A percentile compares a stretch with the other conserved stretches of the same genome.
phyloP scores from a whole-genome alignment of 1,139 yeast genomes.

The Yamadazyma atlantica region DNA sequence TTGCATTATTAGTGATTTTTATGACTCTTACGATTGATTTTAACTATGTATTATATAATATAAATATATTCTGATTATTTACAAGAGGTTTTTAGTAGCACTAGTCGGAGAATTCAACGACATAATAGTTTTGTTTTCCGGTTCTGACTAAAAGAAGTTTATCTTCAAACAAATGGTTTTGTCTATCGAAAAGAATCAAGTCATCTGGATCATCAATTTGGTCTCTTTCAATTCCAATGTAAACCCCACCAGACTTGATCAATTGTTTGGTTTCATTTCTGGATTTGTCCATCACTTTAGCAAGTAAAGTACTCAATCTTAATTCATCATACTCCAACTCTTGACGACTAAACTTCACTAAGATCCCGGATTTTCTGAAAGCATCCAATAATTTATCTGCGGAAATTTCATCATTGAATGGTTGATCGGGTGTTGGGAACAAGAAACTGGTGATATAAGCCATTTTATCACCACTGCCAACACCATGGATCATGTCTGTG shows the following conservation, averaged over 20 bases:
- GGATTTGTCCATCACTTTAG: constrained; percentile 39
- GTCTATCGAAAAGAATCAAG: constrained; percentile 44
- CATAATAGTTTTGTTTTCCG: constrained; percentile 70
- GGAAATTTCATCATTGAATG: constrained; percentile 44
- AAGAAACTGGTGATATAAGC: constrained; percentile 62
- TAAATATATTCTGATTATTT: no score
- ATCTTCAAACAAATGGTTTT: constrained; percentile 54
- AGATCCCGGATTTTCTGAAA: constrained; percentile 61
- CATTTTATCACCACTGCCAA: constrained; percentile 68
- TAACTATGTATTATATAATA: neutral
- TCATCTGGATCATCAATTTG: constrained; percentile 54
- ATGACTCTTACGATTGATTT: neutral
- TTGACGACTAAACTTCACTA: constrained; percentile 36
- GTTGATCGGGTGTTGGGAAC: constrained; percentile 59
- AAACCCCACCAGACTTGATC: constrained; percentile 69
- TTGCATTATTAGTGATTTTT: constrained; percentile 11
- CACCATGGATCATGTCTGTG: constrained; percentile 84
- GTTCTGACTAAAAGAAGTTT: constrained; percentile 63
- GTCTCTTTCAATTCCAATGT: constrained; percentile 62
- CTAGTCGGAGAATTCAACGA: constrained; percentile 41
- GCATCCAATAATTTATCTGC: constrained; percentile 58
- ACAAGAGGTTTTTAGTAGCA: constrained; percentile 10
- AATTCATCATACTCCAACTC: constrained; percentile 39
- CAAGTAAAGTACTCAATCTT: constrained; percentile 40
- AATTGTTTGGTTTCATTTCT: constrained; percentile 60